Percentiles rank a stretch among this genome's conserved stretches.
These are phyloP conservation scores for Fusarium sp. DNA, from an alignment of 2,329 filamentous ascomycete species.

Conservation along the genomic window DNA sequence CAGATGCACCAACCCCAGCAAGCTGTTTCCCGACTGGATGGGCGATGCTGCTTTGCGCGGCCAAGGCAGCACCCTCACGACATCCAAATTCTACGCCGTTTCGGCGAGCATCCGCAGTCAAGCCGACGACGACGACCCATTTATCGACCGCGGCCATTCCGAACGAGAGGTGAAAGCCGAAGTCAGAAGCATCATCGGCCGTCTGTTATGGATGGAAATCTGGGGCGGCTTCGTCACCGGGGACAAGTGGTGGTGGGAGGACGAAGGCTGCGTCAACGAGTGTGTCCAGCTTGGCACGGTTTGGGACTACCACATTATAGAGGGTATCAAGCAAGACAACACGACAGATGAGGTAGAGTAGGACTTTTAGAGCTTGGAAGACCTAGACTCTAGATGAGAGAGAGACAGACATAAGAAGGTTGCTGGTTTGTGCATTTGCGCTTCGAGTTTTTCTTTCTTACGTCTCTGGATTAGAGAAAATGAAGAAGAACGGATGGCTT, in stretches of 20 bases:
- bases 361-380: slow-evolving; percentile 1
- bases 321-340: slow-evolving; percentile 62
- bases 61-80: slow-evolving; percentile 61
- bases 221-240: slow-evolving; percentile 67
- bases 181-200: slow-evolving; percentile 65
- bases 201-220: slow-evolving; percentile 71
- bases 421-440: slow-evolving; percentile 13
- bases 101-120: slow-evolving; percentile 47
- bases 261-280: slow-evolving; percentile 65
- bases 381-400: background rate
- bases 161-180: slow-evolving; percentile 57
- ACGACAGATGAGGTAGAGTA: slow-evolving; percentile 16
- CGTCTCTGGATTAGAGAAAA: background rate
- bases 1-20: slow-evolving; percentile 70
- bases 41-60: slow-evolving; percentile 65
- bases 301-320: slow-evolving; percentile 70
- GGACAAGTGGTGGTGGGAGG: slow-evolving; percentile 73
- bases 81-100: slow-evolving; percentile 63
- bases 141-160: slow-evolving; percentile 32
- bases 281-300: slow-evolving; percentile 66
- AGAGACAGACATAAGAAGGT: background rate
- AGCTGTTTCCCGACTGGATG: slow-evolving; percentile 70
- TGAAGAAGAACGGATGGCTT: background rate
- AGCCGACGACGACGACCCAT: slow-evolving; percentile 42
- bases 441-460: background rate